Conservation (phyloP, 2,329 filamentous ascomycete species). For the Graphiopsis chlorocephala region DNA sequence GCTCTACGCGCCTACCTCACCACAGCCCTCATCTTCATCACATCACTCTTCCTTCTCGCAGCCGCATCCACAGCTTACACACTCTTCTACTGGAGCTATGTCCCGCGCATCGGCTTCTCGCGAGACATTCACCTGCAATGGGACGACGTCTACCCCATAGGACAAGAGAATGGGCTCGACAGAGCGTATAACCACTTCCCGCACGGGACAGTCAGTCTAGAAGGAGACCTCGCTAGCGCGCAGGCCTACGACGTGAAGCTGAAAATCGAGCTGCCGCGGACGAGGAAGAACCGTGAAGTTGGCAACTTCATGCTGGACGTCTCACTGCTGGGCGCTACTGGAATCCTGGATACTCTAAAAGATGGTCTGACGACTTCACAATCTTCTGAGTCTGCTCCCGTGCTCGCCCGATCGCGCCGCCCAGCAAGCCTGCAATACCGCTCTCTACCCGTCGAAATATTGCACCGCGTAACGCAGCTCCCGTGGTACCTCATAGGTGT, state of each 20-base stretch:
- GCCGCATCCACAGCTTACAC: slow-evolving; percentile 61
- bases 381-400: background rate
- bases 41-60: slow-evolving; percentile 55
- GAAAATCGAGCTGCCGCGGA: slow-evolving; percentile 72
- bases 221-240: slow-evolving; percentile 57
- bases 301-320: slow-evolving; percentile 96
- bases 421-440: slow-evolving; percentile 78
- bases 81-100: slow-evolving; percentile 66
- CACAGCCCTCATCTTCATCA: slow-evolving; percentile 52
- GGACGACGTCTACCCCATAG: slow-evolving; percentile 43
- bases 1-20: slow-evolving; percentile 65
- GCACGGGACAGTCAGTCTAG: slow-evolving; percentile 51
- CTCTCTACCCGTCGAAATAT: slow-evolving; percentile 64
- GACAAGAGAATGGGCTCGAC: background rate
- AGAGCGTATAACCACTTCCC: slow-evolving; percentile 36
- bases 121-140: slow-evolving; percentile 66
- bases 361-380: slow-evolving; percentile 16
- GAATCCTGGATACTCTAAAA: slow-evolving; percentile 2
- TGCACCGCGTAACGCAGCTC: slow-evolving; percentile 61
- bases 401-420: slow-evolving; percentile 56
- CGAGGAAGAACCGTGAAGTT: slow-evolving; percentile 67
- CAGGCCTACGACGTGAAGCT: slow-evolving; percentile 86
- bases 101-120: slow-evolving; percentile 63
- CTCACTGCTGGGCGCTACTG: slow-evolving; percentile 52
- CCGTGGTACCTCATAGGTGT: slow-evolving; percentile 68